phyloP scores from a whole-genome alignment of 2,329 filamentous ascomycete species.

The Fusarium nanum region DNA sequence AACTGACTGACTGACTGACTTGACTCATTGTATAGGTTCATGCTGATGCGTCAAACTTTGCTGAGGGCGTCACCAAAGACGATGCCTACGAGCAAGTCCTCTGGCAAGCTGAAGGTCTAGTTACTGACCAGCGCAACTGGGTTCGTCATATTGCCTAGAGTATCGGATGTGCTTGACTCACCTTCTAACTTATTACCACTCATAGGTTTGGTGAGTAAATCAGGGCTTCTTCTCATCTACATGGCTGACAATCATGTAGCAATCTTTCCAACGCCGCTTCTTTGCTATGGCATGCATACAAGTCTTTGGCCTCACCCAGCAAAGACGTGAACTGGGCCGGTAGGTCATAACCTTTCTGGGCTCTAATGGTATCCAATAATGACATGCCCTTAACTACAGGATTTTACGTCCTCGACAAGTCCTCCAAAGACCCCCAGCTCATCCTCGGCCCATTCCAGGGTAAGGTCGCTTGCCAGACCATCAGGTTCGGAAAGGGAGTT shows the following conservation, averaged over 20 bases:
- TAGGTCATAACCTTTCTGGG: conserved; percentile 46
- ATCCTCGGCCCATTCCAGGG: conserved; percentile 85
- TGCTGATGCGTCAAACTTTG: conserved; percentile 82
- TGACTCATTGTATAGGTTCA: conserved; percentile 67
- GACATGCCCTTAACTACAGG: conserved; percentile 57
- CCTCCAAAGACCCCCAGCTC: conserved; percentile 61
- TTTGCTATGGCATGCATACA: conserved; percentile 82
- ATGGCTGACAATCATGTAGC: conserved; percentile 55
- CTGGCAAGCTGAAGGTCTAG: conserved; percentile 74
- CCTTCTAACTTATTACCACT: neutral
- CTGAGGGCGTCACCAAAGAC: conserved; percentile 72
- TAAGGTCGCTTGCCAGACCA: conserved; percentile 83
- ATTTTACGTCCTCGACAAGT: conserved; percentile 76
- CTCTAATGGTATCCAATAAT: conserved; percentile 12
- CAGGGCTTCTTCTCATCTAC: neutral
- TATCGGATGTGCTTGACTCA: conserved; percentile 28
- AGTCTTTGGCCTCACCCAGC: conserved; percentile 75
- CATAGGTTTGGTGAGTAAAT: conserved; percentile 45
- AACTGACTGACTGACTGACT: conserved; percentile 5
- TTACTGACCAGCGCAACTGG: conserved; percentile 83
- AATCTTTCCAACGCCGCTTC: conserved; percentile 82
- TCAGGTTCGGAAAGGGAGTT: conserved; percentile 78
- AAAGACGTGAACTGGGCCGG: conserved; percentile 81
- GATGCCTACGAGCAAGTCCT: conserved; percentile 81
- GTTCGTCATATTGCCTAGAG: conserved; percentile 58